These are phyloP conservation scores for Boehmeria nivea DNA, from an alignment of 306 rosid genomes.

Conservation along the genomic window DNA sequence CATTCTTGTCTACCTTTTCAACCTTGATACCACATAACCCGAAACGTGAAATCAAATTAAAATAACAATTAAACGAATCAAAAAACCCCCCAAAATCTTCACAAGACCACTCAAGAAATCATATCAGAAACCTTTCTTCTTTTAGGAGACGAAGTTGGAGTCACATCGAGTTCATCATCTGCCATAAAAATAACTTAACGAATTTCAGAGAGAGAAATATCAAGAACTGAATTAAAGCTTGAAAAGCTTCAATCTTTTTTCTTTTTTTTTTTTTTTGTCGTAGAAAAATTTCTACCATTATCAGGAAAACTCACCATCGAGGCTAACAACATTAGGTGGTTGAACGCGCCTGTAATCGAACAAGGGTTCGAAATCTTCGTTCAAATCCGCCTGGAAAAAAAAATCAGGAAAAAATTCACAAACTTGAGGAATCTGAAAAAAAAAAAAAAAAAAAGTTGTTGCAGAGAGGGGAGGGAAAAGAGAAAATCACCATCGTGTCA, in stretches of 20 bases:
- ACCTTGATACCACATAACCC: slow-evolving; percentile 27
- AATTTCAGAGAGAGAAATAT: not conserved
- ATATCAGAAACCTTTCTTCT: not conserved
- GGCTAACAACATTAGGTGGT: slow-evolving; percentile 34
- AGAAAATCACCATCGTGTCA: slow-evolving; percentile 29
- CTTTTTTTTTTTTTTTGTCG: too few species aligned
- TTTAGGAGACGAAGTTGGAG: not conserved
- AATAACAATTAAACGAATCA: not conserved
- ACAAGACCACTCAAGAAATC: too few species aligned
- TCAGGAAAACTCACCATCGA: slow-evolving; percentile 35
- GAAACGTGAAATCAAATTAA: not conserved
- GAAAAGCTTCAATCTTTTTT: too few species aligned
- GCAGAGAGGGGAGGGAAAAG: not conserved
- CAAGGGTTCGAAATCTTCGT: slow-evolving; percentile 82
- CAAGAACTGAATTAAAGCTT: not conserved
- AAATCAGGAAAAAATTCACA: not conserved
- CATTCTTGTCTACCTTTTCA: slow-evolving; percentile 24
- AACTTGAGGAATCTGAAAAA: not conserved
- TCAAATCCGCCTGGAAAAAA: slow-evolving; percentile 42
- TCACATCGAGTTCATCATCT: slow-evolving; percentile 49
- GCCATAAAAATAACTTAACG: not conserved
- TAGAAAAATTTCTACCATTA: not conserved
- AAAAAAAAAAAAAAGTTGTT: too few species aligned
- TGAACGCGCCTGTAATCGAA: slow-evolving; percentile 90
- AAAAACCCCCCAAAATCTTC: too few species aligned